Evolutionary conservation across 2,329 filamentous ascomycete genomes (phyloP), one percentile per base, ranked within the genome.

Genomic region (Clonostachys chloroleuca): DNA sequence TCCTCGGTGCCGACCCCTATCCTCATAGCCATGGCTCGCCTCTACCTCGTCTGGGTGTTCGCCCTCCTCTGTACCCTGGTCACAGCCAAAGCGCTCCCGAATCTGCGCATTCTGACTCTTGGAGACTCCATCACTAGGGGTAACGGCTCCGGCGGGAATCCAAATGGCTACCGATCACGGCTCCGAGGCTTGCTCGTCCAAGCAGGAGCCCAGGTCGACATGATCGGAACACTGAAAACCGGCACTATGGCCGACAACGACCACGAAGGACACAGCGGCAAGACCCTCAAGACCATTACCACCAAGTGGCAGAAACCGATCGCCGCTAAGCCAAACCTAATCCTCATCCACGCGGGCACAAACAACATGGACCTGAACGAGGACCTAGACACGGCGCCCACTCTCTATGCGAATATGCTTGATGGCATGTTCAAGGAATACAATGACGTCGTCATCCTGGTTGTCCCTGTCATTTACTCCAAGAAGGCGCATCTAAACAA

Each of bases 331-430:
- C 55, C 56, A n/a, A 58, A 57, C 34, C 44, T 58, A 12, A 51
- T 59, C 16, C 50, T 58, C 17, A 40, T 58, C 18, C 56, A 59
- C 30, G 52, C 50, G 6, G 55, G 56, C 37, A 59, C 54, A 12
- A 59, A 57, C 44, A 56, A 59, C 48, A 51, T 52, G 44, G 48
- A 51, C n/a, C 20, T 47, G 42, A 35, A 52, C 33, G 33, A 36
- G 5, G 46, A 54, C n/a, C 43, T 50, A 13, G 44, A 36, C 14
- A 46, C 40, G 12, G 52, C 52, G 16, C 49, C 50, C 7, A 37
- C 36, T 6, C 46, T 54, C n/a, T 52, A 56, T 45, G 44, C 41
- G 33, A 37, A 39, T 12, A 51, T 58, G 37, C 49, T 58, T 36
- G 50, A 52, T 13, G 47, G 42, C n/a, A 20, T 57, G 6, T 51